Evolutionary conservation across 768 basidiomycete species (phyloP).

Genomic region (Pseudohyphozyma bogoriensis): DNA sequence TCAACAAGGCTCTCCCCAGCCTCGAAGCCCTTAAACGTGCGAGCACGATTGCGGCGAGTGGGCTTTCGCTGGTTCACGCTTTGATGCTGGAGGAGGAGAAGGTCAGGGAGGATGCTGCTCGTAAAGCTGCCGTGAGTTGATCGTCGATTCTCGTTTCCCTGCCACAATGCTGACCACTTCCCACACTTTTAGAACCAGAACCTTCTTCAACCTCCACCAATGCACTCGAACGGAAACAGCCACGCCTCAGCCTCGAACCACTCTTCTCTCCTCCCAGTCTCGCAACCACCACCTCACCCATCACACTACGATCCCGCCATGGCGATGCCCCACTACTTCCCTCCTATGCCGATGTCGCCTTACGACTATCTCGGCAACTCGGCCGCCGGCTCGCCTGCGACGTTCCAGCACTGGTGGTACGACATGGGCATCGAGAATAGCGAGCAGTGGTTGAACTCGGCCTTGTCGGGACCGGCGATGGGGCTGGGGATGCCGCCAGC

Average conservation of each 20-base stretch:
- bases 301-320: background rate
- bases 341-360: background rate
- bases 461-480: background rate
- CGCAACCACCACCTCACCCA: background rate
- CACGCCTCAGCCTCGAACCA: too few relatives aligned
- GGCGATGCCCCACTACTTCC: background rate
- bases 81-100: constrained; percentile 22
- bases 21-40: constrained; percentile 12
- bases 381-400: too few relatives aligned
- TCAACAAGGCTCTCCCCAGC: constrained; percentile 11
- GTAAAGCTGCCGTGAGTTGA: too few relatives aligned
- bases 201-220: too few relatives aligned
- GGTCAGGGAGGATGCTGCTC: constrained; percentile 10
- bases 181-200: too few relatives aligned
- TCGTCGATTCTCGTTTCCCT: too few relatives aligned
- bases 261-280: too few relatives aligned
- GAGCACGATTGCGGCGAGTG: constrained; percentile 21
- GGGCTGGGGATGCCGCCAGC: too few relatives aligned
- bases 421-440: background rate
- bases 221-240: too few relatives aligned
- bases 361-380: background rate
- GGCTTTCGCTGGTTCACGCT: constrained; percentile 17
- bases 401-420: background rate
- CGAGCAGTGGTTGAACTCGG: background rate
- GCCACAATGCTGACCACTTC: too few relatives aligned